Conservation (phyloP, 1,284 basidiomycete genomes). For the Volvariella volvacea region DNA sequence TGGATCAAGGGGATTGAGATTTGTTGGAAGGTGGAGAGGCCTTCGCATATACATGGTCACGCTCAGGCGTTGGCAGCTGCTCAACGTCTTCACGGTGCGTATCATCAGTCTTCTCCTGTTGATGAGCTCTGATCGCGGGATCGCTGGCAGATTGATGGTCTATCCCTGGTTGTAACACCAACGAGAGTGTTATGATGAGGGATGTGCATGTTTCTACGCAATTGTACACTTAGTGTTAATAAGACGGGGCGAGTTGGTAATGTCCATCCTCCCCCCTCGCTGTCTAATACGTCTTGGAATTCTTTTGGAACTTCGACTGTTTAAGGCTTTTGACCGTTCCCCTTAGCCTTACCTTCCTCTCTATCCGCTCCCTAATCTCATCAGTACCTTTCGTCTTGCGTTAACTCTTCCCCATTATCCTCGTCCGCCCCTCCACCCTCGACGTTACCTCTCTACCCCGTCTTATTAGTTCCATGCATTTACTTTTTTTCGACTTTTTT, state of each 20-base stretch:
- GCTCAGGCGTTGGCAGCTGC: slow-evolving; percentile 44
- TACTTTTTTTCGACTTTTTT: not conserved
- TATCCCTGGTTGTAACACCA: too few species aligned
- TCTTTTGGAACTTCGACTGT: too few species aligned
- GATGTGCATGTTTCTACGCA: too few species aligned
- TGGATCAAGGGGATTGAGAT: slow-evolving; percentile 82
- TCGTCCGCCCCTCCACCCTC: not conserved
- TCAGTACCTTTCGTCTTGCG: not conserved
- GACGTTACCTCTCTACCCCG: not conserved
- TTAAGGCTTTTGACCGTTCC: too few species aligned
- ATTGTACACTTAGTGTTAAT: too few species aligned
- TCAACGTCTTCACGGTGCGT: slow-evolving; percentile 10
- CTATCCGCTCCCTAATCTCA: not conserved
- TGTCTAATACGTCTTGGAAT: too few species aligned
- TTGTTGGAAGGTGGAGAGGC: slow-evolving; percentile 53
- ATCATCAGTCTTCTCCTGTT: not conserved
- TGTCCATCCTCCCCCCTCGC: too few species aligned
- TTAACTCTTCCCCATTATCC: not conserved
- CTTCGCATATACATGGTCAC: slow-evolving; percentile 64
- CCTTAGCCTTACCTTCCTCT: too few species aligned
- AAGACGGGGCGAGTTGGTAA: too few species aligned
- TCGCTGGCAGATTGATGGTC: too few species aligned
- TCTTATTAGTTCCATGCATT: not conserved
- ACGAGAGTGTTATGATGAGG: too few species aligned
- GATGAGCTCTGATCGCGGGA: too few species aligned